Base-by-base conservation (phyloP, 2,329 filamentous ascomycete species). In the Aureobasidium sp. region DNA sequence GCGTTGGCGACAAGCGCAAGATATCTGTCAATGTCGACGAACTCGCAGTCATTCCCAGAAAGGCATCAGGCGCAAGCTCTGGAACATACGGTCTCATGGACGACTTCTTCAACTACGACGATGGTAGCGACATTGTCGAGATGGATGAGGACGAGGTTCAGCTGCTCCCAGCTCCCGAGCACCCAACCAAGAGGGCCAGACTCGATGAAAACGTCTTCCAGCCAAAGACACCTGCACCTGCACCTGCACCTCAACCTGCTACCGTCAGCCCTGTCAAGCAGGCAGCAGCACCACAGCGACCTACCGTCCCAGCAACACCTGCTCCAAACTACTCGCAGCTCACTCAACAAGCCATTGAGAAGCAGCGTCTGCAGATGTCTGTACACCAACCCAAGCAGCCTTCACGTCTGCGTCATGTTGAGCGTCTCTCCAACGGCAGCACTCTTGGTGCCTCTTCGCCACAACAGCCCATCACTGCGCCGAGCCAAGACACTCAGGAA, bases 301-400 rank as follows among this genome's bases (percentile, higher is more conserved):
- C 60, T 6, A n/a, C 45, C 29, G 41, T 27, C 12, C 56, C 60
- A 2, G 48, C 42, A 36, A 60, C 53, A n/a, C 55, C 59, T 34
- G 17, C 41, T 52, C 52, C 34, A 11, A 47, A 45, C 47, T 53
- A 47, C 34, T 51, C 44, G 39, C 37, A 57, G 25, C 62, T 49
- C 17, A 22, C 55, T 15, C 47, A 63, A 25, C 55, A 61, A 31
- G 51, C 63, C n/a, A 59, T 55, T 15, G 45, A 56, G 27, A 63
- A 62, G 45, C 59, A 63, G 27, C 62, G 51, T 44, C 41, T 57
- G 9, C 34, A 47, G 22, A 22, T 51, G 22, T 27, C 48, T 27
- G 45, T 51, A 47, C 76, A 77, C 68, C 76, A 75, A 49, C 77
- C 77, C 0, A 76, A 75, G 63, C 74, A 71, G 6, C 75, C 76